Conservation (phyloP, 441 rosid species). For the Heliophila coronopifolia region DNA sequence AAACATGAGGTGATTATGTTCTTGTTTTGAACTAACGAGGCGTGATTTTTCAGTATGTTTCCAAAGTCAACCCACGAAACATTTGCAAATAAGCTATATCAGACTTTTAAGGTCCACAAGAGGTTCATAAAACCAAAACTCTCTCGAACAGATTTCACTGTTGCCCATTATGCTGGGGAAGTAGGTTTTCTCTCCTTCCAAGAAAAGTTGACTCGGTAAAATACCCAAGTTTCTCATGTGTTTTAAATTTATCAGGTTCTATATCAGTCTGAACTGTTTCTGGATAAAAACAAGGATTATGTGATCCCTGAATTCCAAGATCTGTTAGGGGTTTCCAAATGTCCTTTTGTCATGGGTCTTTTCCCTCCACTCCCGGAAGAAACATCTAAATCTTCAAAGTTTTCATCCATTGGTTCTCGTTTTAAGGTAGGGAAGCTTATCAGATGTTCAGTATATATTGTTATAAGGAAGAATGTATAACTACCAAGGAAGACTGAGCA, state of each 20-base stretch:
- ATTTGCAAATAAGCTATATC: conserved; percentile 86
- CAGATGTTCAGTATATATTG: not conserved
- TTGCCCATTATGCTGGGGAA: conserved; percentile 97
- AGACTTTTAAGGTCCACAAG: conserved; percentile 84
- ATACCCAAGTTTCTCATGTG: not conserved
- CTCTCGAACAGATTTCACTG: conserved; percentile 87
- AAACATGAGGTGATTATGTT: conserved; percentile 6
- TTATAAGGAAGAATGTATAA: not conserved
- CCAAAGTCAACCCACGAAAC: conserved; percentile 99
- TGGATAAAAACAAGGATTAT: conserved; percentile 98
- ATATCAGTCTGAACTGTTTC: conserved; percentile 86
- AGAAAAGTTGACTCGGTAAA: not conserved
- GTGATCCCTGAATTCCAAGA: conserved; percentile 97
- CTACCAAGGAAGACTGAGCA: not conserved
- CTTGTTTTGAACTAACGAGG: conserved; percentile 5
- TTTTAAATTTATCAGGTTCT: conserved; percentile 49
- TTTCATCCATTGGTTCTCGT: conserved; percentile 94
- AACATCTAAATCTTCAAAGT: conserved; percentile 85
- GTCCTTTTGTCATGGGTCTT: conserved; percentile 86
- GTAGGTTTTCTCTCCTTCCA: conserved; percentile 31
- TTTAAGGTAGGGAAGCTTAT: conserved; percentile 59
- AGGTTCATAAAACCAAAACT: conserved; percentile 91
- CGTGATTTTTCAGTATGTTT: conserved; percentile 72
- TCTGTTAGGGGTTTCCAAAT: conserved; percentile 63
- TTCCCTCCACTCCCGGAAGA: conserved; percentile 90